Base-by-base conservation (phyloP, 345 rosid species). In the Draba incana region DNA sequence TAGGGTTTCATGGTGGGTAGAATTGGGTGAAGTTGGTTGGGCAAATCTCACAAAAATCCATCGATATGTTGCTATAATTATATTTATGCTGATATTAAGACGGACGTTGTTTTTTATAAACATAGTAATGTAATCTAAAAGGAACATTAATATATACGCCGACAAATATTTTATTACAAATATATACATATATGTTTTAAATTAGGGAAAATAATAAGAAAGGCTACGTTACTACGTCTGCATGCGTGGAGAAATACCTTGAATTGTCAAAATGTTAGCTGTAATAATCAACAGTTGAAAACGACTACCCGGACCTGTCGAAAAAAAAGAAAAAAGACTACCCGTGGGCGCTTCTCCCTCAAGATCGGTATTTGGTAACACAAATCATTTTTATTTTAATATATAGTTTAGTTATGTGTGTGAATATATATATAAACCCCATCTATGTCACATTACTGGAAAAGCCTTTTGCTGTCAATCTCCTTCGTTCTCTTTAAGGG, bases 21-120 rank as follows among this genome's bases (percentile, higher is more conserved):
- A 82, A 85, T 85, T 88, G 88, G 98, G 87, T 92, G 90, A 85
- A 88, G 92, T 96, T 92, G 86, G 98, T 88, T 90, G 97, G 93
- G 47, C 82, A 65, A 55, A 76, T 74, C 70, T 62, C 71, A 48
- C 51, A 79, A 66, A 62, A 69, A 77, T 79, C 55, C 64, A 55
- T 48, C 10, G 7, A 9, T 33, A 54, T 47, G 31, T 61, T 54
- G 57, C 61, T 48, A 47, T 62, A 61, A 47, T 62, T 56, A 51
- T 75, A 47, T 55, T 13, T 47, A 70, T 57, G 67, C 39, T 72
- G 48, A 67, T 74, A 74, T 66, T 67, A 52, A 66, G 68, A 60
- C 48, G 25, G 59, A 57, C 44, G 31, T 49, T 65, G 51, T 53
- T 59, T 20, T 28, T 54, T 46, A 46, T 41, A 45, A 67, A 57